Conservation (phyloP, 2,329 filamentous ascomycete genomes). For the Claviceps monticola region DNA sequence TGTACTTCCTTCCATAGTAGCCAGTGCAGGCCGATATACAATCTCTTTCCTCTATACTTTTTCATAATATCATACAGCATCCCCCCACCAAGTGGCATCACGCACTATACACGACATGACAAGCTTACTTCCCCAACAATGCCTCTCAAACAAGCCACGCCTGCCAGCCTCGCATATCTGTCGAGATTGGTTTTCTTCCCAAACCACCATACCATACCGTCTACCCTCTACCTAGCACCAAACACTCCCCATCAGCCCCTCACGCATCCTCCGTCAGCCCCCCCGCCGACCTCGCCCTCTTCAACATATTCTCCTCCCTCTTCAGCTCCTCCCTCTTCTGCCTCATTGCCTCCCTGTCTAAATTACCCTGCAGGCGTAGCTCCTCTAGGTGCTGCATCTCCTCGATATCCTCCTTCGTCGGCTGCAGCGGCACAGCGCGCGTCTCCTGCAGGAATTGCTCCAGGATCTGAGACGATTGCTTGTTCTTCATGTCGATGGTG, state of each 20-base stretch:
- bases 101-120: too few species aligned
- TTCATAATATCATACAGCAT: too few species aligned
- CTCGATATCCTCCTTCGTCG: conserved; percentile 44
- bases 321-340: conserved; percentile 42
- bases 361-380: conserved; percentile 32
- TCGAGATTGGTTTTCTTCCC: too few species aligned
- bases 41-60: too few species aligned
- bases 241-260: conserved; percentile 2
- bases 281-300: conserved; percentile 25
- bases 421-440: conserved; percentile 40
- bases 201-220: too few species aligned
- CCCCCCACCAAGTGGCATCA: too few species aligned
- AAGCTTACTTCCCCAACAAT: too few species aligned
- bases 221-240: background rate
- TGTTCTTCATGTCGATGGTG: conserved; percentile 49
- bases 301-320: conserved; percentile 42
- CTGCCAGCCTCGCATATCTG: too few species aligned
- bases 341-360: conserved; percentile 40
- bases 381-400: conserved; percentile 45
- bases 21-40: too few species aligned
- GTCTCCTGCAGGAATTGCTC: conserved; percentile 48
- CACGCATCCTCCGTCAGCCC: conserved; percentile 19
- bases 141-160: too few species aligned
- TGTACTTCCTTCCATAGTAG: too few species aligned
- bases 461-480: conserved; percentile 48